Base-by-base conservation (phyloP, 2,329 filamentous ascomycete genomes). In the Hymenoscyphus infarciens region DNA sequence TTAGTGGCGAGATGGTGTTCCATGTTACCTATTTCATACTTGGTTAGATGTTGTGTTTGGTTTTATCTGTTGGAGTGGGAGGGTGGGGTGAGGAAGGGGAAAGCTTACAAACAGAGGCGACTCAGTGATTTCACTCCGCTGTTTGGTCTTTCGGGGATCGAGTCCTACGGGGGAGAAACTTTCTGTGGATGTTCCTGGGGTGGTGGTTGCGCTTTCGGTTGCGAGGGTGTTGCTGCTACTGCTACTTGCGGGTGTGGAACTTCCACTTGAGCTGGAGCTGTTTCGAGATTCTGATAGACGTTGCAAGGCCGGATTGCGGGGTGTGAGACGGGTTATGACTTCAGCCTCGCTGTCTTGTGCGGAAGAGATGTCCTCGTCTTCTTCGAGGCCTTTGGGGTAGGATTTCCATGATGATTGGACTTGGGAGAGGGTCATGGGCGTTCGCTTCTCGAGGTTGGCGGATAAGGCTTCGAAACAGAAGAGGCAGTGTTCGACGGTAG, bases 401-500 rank as follows among this genome's bases (percentile, higher is more conserved):
- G 71, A 73, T 16, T 74, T 72, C 64, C 76, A 96, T 7, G 89
- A 85, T 19, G 85, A 79, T 77, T 94, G 85, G 64, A 97, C 83
- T 67, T 88, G 81, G 53, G 80, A 75, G 27, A 98, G 85, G 57
- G 80, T 82, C 70, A 92, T 80, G 11, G 90, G 79, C 63, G 87
- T 81, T 65, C 88, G 87, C 67, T 83, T 79, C 69, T 91, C 84
- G 69, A 96, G 90, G 64, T 87, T 84, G 60, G 93, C 89, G 57
- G 86, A 83, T 42, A 99, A 86, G 49, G 83, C 82, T 78, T 99
- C 95, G 81, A 99, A 98, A 80, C 93, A 97, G 77, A 88, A 93
- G 72, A 94, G 87, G 77, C 93, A 97, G 77, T 98, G 94, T 64
- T 88, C 88, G 71, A 85, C 78, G 62, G 89, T 89, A 57, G 95